Evolutionary conservation across 2,329 filamentous ascomycete species (phyloP).

Genomic region (Hypomyces perniciosus): DNA sequence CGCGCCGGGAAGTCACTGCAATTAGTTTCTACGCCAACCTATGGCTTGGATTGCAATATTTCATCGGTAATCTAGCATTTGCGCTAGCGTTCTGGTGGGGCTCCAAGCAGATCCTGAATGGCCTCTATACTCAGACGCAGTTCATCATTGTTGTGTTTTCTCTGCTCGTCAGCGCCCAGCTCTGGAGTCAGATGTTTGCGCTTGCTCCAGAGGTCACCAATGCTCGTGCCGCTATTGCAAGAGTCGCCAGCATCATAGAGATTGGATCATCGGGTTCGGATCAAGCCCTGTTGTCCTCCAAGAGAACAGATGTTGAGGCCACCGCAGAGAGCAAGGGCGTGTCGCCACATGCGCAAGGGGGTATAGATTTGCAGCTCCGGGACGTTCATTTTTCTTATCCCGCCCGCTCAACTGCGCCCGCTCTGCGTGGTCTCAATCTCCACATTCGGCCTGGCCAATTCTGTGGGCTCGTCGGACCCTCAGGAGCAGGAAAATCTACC

Average conservation of each 20-base stretch:
- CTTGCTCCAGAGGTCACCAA: constrained; percentile 58
- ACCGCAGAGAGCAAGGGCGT: no score
- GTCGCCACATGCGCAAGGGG: neutral
- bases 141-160: constrained; percentile 60
- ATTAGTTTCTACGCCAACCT: constrained; percentile 30
- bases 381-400: constrained; percentile 13
- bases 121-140: constrained; percentile 48
- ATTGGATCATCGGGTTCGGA: constrained; percentile 16
- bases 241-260: constrained; percentile 35
- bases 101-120: constrained; percentile 51
- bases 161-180: constrained; percentile 55
- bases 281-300: constrained; percentile 42
- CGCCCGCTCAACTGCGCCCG: neutral
- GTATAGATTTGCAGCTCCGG: constrained; percentile 1
- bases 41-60: constrained; percentile 43
- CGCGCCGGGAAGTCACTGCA: constrained; percentile 37
- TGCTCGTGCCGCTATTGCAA: constrained; percentile 46
- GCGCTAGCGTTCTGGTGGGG: constrained; percentile 65
- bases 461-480: constrained; percentile 38
- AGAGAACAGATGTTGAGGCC: no score
- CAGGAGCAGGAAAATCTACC: constrained; percentile 41
- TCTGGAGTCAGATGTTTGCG: constrained; percentile 59
- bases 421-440: constrained; percentile 21
- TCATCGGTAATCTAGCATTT: constrained; percentile 51
- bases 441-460: constrained; percentile 32